Conservation (phyloP, 371 early-diverging fungal genomes). For the Apophysomyces elegans region DNA sequence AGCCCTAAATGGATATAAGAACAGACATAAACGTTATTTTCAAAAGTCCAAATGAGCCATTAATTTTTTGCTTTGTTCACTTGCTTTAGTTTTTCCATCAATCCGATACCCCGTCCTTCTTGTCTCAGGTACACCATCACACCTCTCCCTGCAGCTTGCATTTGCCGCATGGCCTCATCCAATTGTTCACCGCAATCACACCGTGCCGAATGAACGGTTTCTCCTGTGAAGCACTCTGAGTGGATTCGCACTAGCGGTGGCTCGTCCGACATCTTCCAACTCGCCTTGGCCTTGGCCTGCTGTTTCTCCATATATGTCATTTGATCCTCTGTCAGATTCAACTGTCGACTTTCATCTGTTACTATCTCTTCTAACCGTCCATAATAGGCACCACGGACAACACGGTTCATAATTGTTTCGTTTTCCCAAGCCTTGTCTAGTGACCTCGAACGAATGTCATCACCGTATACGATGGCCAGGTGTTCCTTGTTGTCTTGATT, state of each 20-base stretch:
- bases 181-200: conserved; percentile 98
- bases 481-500: conserved; percentile 88
- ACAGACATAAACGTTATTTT: neutral
- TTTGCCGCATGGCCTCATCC: conserved; percentile 89
- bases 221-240: conserved; percentile 97
- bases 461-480: conserved; percentile 91
- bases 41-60: neutral
- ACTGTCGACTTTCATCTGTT: conserved; percentile 38
- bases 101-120: conserved; percentile 96
- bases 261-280: conserved; percentile 30
- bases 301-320: conserved; percentile 43
- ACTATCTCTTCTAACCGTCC: conserved; percentile 62
- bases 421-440: conserved; percentile 68
- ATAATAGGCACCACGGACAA: conserved; percentile 79
- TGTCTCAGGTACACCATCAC: conserved; percentile 94
- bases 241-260: conserved; percentile 90
- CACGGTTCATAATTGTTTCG: conserved; percentile 81
- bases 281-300: conserved; percentile 36
- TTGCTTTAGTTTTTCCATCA: conserved; percentile 90
- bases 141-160: conserved; percentile 81
- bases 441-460: conserved; percentile 70
- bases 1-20: conserved; percentile 59
- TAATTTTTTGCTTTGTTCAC: conserved; percentile 10
- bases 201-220: conserved; percentile 88
- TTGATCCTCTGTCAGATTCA: conserved; percentile 43